A percentile compares a stretch with the other conserved stretches of the same genome.
These are phyloP conservation scores for Viridothelium virens DNA, from an alignment of 495 filamentous ascomycete genomes.

Conservation along the genomic window DNA sequence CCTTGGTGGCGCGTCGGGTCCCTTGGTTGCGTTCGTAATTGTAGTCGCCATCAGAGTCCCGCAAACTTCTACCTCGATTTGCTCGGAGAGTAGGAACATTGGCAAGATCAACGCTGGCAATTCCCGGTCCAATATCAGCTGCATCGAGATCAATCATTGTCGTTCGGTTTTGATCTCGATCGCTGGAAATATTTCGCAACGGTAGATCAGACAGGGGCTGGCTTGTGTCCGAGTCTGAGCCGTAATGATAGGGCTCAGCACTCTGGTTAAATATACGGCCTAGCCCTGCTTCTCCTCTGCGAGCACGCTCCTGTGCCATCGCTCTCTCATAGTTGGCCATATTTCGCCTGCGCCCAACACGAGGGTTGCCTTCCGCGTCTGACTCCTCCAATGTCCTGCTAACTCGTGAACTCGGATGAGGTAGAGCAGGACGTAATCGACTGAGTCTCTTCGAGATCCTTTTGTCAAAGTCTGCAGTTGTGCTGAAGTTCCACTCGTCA, in stretches of 20 bases:
- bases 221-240: conserved; percentile 18
- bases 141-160: conserved; percentile 44
- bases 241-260: conserved; percentile 23
- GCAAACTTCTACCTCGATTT: conserved; percentile 36
- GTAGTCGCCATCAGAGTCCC: conserved; percentile 29
- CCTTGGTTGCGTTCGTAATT: conserved; percentile 25
- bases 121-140: conserved; percentile 43
- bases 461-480: conserved; percentile 74
- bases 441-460: conserved; percentile 20
- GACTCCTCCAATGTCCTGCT: conserved; percentile 13
- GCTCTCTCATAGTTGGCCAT: conserved; percentile 20
- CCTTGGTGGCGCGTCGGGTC: conserved; percentile 28
- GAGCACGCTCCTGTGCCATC: conserved; percentile 26
- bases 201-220: conserved; percentile 30
- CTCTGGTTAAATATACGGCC: conserved; percentile 33
- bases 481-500: conserved; percentile 91
- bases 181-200: conserved; percentile 29
- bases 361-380: conserved; percentile 13
- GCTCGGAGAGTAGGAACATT: conserved; percentile 56
- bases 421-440: background rate
- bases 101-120: conserved; percentile 45
- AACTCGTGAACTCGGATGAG: conserved; percentile 16
- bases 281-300: conserved; percentile 25
- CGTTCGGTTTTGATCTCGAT: conserved; percentile 30
- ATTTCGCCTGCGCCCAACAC: conserved; percentile 21